A percentile compares a stretch with the other conserved stretches of the same genome.
Evolutionary conservation across 345 rosid genomes (phyloP).

Genomic region (Nasturtium officinale): DNA sequence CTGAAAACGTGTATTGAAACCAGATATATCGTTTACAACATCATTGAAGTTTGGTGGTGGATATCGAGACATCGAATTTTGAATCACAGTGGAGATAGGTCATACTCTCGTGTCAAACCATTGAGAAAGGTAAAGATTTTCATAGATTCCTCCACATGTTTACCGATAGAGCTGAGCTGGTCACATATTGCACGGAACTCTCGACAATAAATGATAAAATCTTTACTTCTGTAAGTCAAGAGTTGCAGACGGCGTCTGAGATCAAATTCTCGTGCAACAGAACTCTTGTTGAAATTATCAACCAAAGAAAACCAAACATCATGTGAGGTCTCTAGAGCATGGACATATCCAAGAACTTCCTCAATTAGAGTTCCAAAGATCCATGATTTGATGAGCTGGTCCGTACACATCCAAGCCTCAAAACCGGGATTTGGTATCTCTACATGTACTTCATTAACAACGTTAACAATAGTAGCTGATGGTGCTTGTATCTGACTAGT

Average conservation of each 20-base stretch:
- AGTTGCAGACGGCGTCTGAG: neutral
- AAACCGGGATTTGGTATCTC: neutral
- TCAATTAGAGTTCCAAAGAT: neutral
- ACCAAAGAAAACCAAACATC: neutral
- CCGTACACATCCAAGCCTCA: neutral
- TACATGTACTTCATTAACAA: neutral
- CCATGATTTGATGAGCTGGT: neutral
- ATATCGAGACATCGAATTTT: neutral
- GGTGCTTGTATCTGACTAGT: neutral
- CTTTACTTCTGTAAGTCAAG: neutral
- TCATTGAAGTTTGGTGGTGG: neutral
- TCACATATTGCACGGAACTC: neutral
- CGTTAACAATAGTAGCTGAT: neutral
- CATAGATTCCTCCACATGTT: neutral
- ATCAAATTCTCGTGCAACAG: neutral
- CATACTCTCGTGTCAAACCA: neutral
- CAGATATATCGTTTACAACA: neutral
- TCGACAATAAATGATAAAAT: neutral
- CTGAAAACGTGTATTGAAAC: rapidly evolving
- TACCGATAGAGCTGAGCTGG: neutral
- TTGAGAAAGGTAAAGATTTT: neutral
- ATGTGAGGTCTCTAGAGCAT: rapidly evolving
- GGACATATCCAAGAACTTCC: neutral
- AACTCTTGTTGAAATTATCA: neutral
- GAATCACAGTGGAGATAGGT: neutral